Conservation (phyloP, 2,329 filamentous ascomycete species). For the Aspergillus ochraceus region DNA sequence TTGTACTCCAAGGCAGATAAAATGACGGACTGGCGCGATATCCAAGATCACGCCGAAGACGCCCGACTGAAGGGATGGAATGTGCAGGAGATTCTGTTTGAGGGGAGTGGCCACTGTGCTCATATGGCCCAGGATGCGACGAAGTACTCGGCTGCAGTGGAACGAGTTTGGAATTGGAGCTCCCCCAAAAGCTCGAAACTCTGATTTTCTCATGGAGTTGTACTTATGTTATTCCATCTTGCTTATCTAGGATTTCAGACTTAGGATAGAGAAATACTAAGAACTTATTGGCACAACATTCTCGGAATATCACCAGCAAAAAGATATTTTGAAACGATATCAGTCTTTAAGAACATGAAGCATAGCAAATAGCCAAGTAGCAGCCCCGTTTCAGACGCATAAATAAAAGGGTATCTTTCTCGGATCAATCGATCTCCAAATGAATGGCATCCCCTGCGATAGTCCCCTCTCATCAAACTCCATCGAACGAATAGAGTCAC, state of each 20-base stretch:
- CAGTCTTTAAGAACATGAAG: neutral
- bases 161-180: neutral
- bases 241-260: no score
- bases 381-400: neutral
- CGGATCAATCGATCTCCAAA: slow-evolving; percentile 1
- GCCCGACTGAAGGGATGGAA: neutral
- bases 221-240: no score
- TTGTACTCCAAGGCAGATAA: neutral
- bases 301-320: no score
- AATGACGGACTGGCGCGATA: slow-evolving; percentile 2
- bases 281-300: no score
- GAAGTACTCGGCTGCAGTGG: neutral
- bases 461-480: slow-evolving; percentile 1
- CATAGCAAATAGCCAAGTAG: neutral
- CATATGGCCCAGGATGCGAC: neutral
- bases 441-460: slow-evolving; percentile 2
- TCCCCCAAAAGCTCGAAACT: neutral
- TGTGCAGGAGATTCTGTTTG: slow-evolving; percentile 1
- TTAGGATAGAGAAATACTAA: no score
- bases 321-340: no score
- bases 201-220: neutral
- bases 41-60: neutral
- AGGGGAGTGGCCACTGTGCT: neutral
- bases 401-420: neutral
- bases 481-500: neutral